Evolutionary conservation across 176 grass and related monocot species (phyloP).

Genomic region (Rhynchospora breviuscula): DNA sequence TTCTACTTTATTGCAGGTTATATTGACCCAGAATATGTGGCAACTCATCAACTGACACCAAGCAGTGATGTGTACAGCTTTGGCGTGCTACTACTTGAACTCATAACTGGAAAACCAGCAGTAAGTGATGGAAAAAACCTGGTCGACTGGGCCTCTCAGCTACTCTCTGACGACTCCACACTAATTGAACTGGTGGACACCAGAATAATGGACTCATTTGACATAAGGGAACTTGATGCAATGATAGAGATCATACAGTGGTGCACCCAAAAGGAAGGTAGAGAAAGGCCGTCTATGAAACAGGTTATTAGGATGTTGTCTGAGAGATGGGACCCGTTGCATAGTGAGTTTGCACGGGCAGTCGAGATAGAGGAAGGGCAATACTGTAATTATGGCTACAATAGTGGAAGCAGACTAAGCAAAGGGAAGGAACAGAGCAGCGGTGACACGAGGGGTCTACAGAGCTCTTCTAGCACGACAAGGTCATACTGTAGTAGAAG

Average conservation of each 20-base stretch:
- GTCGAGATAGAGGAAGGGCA: slow-evolving; percentile 62
- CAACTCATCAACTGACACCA: slow-evolving; percentile 46
- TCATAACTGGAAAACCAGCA: slow-evolving; percentile 66
- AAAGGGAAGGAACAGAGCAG: slow-evolving; percentile 43
- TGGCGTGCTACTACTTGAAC: slow-evolving; percentile 79
- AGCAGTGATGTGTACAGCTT: slow-evolving; percentile 92
- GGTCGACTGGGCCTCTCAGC: slow-evolving; percentile 55
- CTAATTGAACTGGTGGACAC: slow-evolving; percentile 70
- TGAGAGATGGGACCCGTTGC: slow-evolving; percentile 68
- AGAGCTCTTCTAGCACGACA: slow-evolving; percentile 79
- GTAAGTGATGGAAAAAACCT: slow-evolving; percentile 38
- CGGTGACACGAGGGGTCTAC: slow-evolving; percentile 54
- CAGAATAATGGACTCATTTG: slow-evolving; percentile 57
- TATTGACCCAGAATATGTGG: slow-evolving; percentile 60
- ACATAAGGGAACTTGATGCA: slow-evolving; percentile 74
- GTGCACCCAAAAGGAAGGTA: slow-evolving; percentile 66
- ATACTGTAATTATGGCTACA: slow-evolving; percentile 36
- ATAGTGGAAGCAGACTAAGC: slow-evolving; percentile 5
- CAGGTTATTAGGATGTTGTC: slow-evolving; percentile 83
- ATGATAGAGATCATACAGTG: slow-evolving; percentile 67
- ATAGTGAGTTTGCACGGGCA: slow-evolving; percentile 52
- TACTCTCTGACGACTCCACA: slow-evolving; percentile 54
- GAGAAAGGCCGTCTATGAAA: slow-evolving; percentile 70
- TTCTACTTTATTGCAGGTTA: slow-evolving; percentile 41
- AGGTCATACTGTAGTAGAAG: slow-evolving; percentile 75